Evolutionary conservation across 2,329 filamentous ascomycete genomes (phyloP).

Genomic region (Kalaharituber pfeilii): DNA sequence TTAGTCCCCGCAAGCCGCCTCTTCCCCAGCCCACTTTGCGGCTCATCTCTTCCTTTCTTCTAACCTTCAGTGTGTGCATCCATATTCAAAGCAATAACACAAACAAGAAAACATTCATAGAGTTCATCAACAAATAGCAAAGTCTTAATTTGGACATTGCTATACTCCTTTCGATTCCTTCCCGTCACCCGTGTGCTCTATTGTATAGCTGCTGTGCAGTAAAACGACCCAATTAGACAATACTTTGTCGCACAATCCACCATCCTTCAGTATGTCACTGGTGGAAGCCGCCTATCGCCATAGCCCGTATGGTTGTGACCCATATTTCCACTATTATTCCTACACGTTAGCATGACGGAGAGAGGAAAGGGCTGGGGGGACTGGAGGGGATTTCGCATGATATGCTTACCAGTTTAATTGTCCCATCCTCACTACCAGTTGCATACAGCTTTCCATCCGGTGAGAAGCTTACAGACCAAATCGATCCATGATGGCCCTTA

Average conservation of each 20-base stretch:
- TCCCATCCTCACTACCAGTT: constrained; percentile 91
- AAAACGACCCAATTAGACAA: too few relatives aligned
- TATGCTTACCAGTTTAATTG: constrained; percentile 56
- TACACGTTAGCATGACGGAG: neutral
- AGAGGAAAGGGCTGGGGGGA: neutral
- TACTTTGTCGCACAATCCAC: neutral
- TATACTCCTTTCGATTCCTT: too few relatives aligned
- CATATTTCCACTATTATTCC: constrained; percentile 41
- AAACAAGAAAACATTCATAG: too few relatives aligned
- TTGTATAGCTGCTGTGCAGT: too few relatives aligned
- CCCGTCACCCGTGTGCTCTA: too few relatives aligned
- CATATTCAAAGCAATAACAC: too few relatives aligned
- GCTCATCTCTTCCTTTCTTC: too few relatives aligned
- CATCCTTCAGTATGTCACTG: neutral
- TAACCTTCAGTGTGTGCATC: too few relatives aligned
- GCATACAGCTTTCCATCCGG: constrained; percentile 93
- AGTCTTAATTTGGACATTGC: too few relatives aligned
- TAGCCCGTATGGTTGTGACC: constrained; percentile 45
- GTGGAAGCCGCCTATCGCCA: constrained; percentile 32
- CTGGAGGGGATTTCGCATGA: neutral
- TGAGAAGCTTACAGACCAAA: constrained; percentile 90
- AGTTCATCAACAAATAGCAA: too few relatives aligned
- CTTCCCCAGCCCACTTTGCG: too few relatives aligned
- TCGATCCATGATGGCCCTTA: constrained; percentile 91
- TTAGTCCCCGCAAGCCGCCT: too few relatives aligned